Conservation (phyloP, 73 alveolate species). For the Tetrahymena malaccensis region DNA sequence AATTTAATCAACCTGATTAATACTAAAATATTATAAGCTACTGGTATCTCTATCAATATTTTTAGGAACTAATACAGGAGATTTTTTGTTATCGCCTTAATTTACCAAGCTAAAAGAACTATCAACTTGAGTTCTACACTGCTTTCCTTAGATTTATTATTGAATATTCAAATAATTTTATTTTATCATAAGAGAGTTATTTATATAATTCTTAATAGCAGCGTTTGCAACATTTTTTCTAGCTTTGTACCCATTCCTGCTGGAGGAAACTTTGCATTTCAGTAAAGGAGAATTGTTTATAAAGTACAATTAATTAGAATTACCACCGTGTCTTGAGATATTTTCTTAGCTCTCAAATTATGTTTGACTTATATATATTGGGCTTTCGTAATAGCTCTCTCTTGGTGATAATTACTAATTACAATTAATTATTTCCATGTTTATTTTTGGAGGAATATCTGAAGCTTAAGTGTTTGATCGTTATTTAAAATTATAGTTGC, state of each 20-base stretch:
- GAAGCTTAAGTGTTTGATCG: not conserved
- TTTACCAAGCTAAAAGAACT: not conserved
- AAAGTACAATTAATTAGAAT: not conserved
- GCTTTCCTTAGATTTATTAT: not conserved
- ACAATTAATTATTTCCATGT: not conserved
- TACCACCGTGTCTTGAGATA: not conserved
- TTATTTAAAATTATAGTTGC: not conserved
- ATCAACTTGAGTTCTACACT: not conserved
- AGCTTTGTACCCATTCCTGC: not conserved
- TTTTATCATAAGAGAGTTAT: not conserved
- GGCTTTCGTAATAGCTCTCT: not conserved
- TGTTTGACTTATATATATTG: not conserved
- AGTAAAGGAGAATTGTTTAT: not conserved
- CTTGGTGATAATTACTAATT: not conserved
- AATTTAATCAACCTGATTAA: not conserved
- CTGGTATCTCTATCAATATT: not conserved
- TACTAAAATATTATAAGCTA: not conserved
- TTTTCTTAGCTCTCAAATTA: not conserved
- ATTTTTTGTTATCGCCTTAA: not conserved
- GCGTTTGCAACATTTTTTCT: not conserved
- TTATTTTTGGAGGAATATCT: not conserved
- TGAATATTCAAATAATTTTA: not conserved
- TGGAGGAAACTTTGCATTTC: not conserved
- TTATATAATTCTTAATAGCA: not conserved
- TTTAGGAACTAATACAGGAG: not conserved